Evolutionary conservation across 768 basidiomycete species (phyloP).

Genomic region (Hysterangium stoloniferum): DNA sequence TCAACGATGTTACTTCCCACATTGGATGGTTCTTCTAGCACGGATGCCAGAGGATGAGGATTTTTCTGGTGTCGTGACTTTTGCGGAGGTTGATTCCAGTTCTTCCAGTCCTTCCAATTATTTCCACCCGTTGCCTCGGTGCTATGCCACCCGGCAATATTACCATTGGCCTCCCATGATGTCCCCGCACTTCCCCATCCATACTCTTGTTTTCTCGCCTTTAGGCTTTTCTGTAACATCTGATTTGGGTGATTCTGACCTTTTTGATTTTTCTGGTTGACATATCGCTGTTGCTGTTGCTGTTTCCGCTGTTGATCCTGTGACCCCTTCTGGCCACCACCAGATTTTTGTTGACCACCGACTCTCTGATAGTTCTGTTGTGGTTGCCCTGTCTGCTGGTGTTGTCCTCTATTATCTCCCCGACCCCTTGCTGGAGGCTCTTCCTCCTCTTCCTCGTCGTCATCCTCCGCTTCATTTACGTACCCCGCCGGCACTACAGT

Average conservation of each 20-base stretch:
- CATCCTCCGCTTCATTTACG: slow-evolving; percentile 8
- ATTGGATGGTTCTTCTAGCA: slow-evolving; percentile 1
- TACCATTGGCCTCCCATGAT: too few species aligned
- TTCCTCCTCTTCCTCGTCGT: slow-evolving; percentile 8
- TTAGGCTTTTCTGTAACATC: slow-evolving; percentile 16
- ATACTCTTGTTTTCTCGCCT: not conserved
- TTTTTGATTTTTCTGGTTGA: slow-evolving; percentile 16
- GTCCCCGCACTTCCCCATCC: not conserved
- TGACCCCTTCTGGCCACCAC: slow-evolving; percentile 14
- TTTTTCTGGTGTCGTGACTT: not conserved
- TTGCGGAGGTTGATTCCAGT: not conserved
- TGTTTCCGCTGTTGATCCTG: slow-evolving; percentile 17
- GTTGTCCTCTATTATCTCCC: not conserved
- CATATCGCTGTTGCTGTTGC: too few species aligned
- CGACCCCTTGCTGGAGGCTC: too few species aligned
- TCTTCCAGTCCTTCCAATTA: slow-evolving; percentile 2
- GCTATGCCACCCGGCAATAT: too few species aligned
- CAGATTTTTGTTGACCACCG: slow-evolving; percentile 20
- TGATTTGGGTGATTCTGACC: slow-evolving; percentile 20
- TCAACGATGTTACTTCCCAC: too few species aligned
- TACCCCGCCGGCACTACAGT: too few species aligned
- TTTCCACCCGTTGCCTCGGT: too few species aligned
- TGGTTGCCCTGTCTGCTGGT: slow-evolving; percentile 13
- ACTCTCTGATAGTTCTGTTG: slow-evolving; percentile 19
- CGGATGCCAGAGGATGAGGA: slow-evolving; percentile 1